Evolutionary conservation across 208 protist genomes (phyloP).

Genomic region (Crithidia fasciculata): DNA sequence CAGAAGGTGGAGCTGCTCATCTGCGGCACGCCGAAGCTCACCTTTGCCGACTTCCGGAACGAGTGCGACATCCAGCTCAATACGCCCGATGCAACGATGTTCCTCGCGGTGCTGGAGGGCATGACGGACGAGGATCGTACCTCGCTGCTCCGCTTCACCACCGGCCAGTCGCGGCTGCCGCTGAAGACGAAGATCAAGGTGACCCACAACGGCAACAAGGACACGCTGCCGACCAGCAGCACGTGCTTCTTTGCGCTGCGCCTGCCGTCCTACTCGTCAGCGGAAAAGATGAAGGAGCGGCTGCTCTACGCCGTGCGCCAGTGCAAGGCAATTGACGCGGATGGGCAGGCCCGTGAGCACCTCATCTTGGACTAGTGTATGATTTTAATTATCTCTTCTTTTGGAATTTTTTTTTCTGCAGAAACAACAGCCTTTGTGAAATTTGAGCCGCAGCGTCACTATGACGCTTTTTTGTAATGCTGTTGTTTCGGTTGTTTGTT

Average conservation of each 20-base stretch:
- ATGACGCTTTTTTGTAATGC: background rate
- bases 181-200: constrained; percentile 89
- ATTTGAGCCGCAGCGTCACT: too few relatives aligned
- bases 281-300: constrained; percentile 89
- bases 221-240: constrained; percentile 90
- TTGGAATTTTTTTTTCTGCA: background rate
- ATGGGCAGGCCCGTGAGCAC: constrained; percentile 87
- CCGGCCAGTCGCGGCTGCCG: constrained; percentile 86
- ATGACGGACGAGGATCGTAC: constrained; percentile 90
- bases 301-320: constrained; percentile 95
- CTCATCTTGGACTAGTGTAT: constrained; percentile 42
- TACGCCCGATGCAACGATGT: constrained; percentile 60
- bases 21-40: constrained; percentile 81
- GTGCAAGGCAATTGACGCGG: constrained; percentile 95
- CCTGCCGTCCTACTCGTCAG: constrained; percentile 88
- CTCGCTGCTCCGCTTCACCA: constrained; percentile 88
- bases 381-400: background rate
- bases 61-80: constrained; percentile 82
- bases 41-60: constrained; percentile 71
- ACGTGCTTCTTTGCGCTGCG: constrained; percentile 96
- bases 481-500: background rate
- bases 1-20: constrained; percentile 83
- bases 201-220: constrained; percentile 60
- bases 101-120: constrained; percentile 66
- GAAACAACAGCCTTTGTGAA: background rate